These are phyloP conservation scores for Barnettozyma sucrosica DNA, from an alignment of 805 yeast genomes.

Conservation along the genomic window DNA sequence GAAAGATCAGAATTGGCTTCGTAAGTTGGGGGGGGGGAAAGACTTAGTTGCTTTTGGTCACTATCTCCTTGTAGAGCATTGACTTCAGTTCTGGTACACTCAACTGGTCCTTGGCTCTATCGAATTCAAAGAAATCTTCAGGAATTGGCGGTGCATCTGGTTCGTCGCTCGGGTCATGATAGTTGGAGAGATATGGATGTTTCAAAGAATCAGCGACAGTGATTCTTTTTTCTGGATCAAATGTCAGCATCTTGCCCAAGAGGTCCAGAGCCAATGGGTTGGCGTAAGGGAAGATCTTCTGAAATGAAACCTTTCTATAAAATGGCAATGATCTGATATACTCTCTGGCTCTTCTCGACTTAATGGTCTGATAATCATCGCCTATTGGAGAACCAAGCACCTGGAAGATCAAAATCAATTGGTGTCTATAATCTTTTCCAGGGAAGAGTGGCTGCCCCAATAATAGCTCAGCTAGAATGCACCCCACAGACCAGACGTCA, in stretches of 20 bases:
- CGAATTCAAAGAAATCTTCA: constrained; percentile 85
- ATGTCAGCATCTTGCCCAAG: constrained; percentile 63
- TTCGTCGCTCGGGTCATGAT: constrained; percentile 93
- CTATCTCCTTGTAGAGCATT: constrained; percentile 72
- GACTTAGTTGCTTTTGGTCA: not conserved
- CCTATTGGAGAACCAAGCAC: constrained; percentile 82
- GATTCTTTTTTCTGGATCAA: constrained; percentile 78
- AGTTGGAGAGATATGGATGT: constrained; percentile 82
- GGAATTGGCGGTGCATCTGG: constrained; percentile 82
- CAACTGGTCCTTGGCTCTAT: constrained; percentile 72
- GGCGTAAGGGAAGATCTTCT: constrained; percentile 39
- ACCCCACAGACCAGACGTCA: constrained; percentile 96
- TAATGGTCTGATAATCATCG: constrained; percentile 70
- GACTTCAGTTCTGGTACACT: constrained; percentile 70
- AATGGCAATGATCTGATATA: constrained; percentile 78
- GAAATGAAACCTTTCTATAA: constrained; percentile 53
- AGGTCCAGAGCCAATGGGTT: constrained; percentile 67
- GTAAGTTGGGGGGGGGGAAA: not conserved
- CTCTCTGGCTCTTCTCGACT: constrained; percentile 80
- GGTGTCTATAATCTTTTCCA: constrained; percentile 91
- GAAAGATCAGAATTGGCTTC: too few relatives aligned
- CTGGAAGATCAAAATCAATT: constrained; percentile 76
- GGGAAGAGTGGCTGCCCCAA: constrained; percentile 86
- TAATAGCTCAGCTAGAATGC: constrained; percentile 87
- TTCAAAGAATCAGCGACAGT: constrained; percentile 77